Percentiles rank a stretch among this genome's conserved stretches.
These are phyloP conservation scores for Calonectria ilicicola DNA, from an alignment of 2,329 filamentous ascomycete species.

Conservation along the genomic window DNA sequence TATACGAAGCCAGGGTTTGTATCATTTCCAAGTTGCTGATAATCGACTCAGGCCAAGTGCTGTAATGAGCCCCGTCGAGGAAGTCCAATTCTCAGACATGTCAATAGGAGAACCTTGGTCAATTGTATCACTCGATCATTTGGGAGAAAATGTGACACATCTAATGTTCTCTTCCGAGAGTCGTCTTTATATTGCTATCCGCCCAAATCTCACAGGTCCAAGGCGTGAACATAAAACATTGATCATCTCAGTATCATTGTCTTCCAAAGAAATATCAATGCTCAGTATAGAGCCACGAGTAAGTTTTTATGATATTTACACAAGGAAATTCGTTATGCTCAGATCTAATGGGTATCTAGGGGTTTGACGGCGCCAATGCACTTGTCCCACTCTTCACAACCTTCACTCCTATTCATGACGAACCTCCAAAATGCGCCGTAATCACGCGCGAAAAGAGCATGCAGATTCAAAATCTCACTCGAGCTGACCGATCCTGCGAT, in stretches of 20 bases:
- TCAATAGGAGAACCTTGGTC: not conserved
- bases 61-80: not conserved
- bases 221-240: not conserved
- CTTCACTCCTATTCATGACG: not conserved
- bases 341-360: not conserved
- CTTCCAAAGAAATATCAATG: not conserved
- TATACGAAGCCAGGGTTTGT: too few species aligned
- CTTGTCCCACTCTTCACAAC: constrained; percentile 7
- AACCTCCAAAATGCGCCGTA: not conserved
- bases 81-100: not conserved
- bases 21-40: not conserved
- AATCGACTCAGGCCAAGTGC: not conserved
- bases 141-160: not conserved
- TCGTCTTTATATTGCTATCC: not conserved
- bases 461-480: not conserved
- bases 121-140: not conserved
- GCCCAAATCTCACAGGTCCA: not conserved
- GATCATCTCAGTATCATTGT: not conserved
- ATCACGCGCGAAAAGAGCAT: not conserved
- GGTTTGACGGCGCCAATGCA: not conserved
- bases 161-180: not conserved
- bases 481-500: not conserved
- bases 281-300: not conserved
- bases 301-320: not conserved
- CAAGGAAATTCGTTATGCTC: not conserved